Base-by-base conservation (phyloP, 2,329 filamentous ascomycete species). In the Ophiostoma triangulosporum region DNA sequence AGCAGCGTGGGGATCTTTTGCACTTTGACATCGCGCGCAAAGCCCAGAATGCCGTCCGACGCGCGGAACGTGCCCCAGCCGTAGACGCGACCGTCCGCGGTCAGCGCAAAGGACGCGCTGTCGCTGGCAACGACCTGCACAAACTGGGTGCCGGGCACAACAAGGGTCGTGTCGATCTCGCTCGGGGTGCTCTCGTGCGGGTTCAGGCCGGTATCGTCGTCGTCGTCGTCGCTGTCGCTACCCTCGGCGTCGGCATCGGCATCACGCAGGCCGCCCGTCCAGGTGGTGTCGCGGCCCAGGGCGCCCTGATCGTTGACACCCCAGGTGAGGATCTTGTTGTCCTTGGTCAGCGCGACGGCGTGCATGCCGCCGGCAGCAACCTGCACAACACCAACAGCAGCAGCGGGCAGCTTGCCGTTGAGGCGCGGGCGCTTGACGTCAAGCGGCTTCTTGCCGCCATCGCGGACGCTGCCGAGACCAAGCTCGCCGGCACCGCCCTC, bases 251-350 rank as follows among this genome's bases (percentile, higher is more conserved):
- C 70, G 14, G 67, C 64, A 14, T 79, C 78, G 14, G 73, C 73
- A 52, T 80, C 76, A 48, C 75, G 69, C 50, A 74, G 65, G 12
- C 78, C 78, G 48, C 80, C 80, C 2, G 78, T 75, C 70, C 78
- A 80, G 3, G 70, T 68, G 3, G 85, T 90, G 63, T 86, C 78
- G 63, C 88, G 76, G 40, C 88, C 88, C 35, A 94, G 75, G 8
- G 88, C 86, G 58, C 85, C 84, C 63, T 89, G 82, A 63, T 94
- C 88, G 64, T 93, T 93, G 60, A 93, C 87, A 52, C 88, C 88
- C 88, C 88, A 94, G 27, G 86, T 89, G 52, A 88, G 70, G 60
- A 94, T 85, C 69, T 82, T 83, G 72, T 89, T 88, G 66, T 91
- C 84, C 60, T 82, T 77, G 50, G 88, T 91, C 51, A 93, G 70